These are phyloP conservation scores for Elsinoe ampelina DNA, from an alignment of 2,329 filamentous ascomycete genomes.

Conservation along the genomic window DNA sequence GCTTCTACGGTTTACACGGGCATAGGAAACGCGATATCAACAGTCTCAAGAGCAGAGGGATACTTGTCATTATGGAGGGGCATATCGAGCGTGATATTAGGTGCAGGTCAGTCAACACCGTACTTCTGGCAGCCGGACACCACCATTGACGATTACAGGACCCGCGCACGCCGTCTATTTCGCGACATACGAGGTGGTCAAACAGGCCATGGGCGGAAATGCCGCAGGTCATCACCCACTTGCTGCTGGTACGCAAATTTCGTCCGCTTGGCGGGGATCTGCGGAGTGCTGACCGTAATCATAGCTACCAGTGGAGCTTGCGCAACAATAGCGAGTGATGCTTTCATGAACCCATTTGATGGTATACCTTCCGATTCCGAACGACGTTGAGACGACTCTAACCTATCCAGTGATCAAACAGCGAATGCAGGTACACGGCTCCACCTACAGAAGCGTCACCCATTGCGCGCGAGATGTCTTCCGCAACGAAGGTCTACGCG, in stretches of 20 bases:
- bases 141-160: slow-evolving; percentile 43
- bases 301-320: slow-evolving; percentile 84
- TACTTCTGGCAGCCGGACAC: slow-evolving; percentile 16
- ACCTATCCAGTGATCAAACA: slow-evolving; percentile 79
- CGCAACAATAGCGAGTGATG: slow-evolving; percentile 94
- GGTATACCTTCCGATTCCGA: slow-evolving; percentile 46
- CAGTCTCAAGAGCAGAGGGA: slow-evolving; percentile 84
- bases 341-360: slow-evolving; percentile 98
- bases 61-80: slow-evolving; percentile 90
- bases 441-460: slow-evolving; percentile 75
- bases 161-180: slow-evolving; percentile 98
- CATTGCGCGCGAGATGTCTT: slow-evolving; percentile 88
- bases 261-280: neutral
- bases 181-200: slow-evolving; percentile 93
- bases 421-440: slow-evolving; percentile 96
- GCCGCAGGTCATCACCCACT: slow-evolving; percentile 82
- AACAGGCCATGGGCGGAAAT: slow-evolving; percentile 92
- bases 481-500: slow-evolving; percentile 72
- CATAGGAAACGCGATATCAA: slow-evolving; percentile 83
- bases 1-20: slow-evolving; percentile 79
- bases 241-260: slow-evolving; percentile 61
- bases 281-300: slow-evolving; percentile 11
- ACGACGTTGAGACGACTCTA: neutral
- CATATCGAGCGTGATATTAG: slow-evolving; percentile 90
- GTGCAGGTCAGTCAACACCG: slow-evolving; percentile 57